These are phyloP conservation scores for Alternaria ventricosa DNA, from an alignment of 2,329 filamentous ascomycete genomes.

Conservation along the genomic window DNA sequence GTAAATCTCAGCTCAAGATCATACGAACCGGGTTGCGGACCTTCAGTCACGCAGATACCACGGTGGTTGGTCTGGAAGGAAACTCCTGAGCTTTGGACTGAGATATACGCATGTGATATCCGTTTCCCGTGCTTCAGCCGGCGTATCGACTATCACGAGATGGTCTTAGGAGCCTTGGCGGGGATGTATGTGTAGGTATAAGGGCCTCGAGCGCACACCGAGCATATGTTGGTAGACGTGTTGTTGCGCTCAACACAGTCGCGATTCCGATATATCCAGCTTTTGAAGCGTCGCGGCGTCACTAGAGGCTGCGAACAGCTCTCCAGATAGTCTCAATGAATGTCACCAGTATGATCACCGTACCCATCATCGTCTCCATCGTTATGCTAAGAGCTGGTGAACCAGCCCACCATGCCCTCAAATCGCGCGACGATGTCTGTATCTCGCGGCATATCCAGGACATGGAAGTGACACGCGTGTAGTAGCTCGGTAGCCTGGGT, in stretches of 20 bases:
- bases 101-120: neutral
- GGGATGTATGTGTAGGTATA: neutral
- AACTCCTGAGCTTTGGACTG: neutral
- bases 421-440: neutral
- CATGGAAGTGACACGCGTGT: neutral
- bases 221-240: neutral
- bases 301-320: neutral
- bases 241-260: neutral
- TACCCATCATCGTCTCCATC: neutral
- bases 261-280: neutral
- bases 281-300: neutral
- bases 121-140: neutral
- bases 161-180: neutral
- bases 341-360: neutral
- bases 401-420: neutral
- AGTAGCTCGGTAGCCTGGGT: neutral
- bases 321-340: neutral
- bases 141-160: neutral
- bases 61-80: conserved; percentile 4
- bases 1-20: conserved; percentile 18
- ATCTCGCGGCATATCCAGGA: neutral
- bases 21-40: conserved; percentile 8
- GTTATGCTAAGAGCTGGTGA: neutral
- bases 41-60: conserved; percentile 15
- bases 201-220: neutral